Evolutionary conservation across 2,329 filamentous ascomycete species (phyloP), one percentile per base, ranked within the genome.

Genomic region (Phoma herbarum): DNA sequence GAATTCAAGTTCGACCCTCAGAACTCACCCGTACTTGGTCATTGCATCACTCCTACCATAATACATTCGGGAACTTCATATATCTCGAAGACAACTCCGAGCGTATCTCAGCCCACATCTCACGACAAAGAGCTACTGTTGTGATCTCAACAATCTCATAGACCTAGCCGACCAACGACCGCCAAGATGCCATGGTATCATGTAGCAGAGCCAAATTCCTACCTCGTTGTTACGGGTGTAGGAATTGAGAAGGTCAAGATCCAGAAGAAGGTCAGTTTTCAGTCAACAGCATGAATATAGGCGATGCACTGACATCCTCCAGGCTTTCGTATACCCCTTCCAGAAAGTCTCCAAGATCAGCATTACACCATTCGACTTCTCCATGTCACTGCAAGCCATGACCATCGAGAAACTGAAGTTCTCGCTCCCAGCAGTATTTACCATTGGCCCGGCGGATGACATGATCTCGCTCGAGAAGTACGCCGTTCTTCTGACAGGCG

Each of bases 361-460:
- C 61, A 88, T 91, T 69, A 88, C 88, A 64, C 90, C 90, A 0
- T 91, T 91, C 72, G 92, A 96, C 78, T 94, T 95, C 77, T 86
- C 85, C 58, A 91, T 96, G 84, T 88, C 88, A 56, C 81, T 96
- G 1, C 90, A 93, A 73, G 92, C 92, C 56, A 96, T 96, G 92
- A 96, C 92, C 18, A 87, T 89, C 68, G 92, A 96, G 80, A 96
- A 96, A 76, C 84, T 95, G 3, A 90, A 93, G 63, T 93, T 95
- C 74, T 83, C 88, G 5, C 84, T 95, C 0, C 92, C 91, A 2
- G 91, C 92, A 11, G 90, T 95, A 62, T 95, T 95, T 79, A 95
- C 92, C 35, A 89, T 95, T 59, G 92, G 92, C 14, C 92, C 92
- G 0, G 87, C 92, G 62, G 87, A 94, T 62, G 88, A 89, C 62